These are phyloP conservation scores for Canavalia ensiformis DNA, from an alignment of 306 rosid genomes.

Conservation along the genomic window DNA sequence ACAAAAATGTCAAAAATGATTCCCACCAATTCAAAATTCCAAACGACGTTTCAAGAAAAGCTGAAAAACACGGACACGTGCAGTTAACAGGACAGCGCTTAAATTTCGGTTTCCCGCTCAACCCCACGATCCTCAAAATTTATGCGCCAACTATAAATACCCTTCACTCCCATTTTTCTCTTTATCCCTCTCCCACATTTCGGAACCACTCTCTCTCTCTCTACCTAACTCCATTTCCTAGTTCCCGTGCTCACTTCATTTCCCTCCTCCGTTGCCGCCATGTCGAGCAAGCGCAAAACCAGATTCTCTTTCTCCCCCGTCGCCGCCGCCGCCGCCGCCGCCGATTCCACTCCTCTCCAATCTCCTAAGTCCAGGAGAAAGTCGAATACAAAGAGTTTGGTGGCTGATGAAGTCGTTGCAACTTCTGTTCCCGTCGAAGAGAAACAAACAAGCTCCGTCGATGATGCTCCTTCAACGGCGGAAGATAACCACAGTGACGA, in stretches of 20 bases:
- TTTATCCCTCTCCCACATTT: not conserved
- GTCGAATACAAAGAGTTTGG: not conserved
- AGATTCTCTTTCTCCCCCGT: not conserved
- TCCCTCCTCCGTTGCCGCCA: not conserved
- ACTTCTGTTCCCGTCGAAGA: not conserved
- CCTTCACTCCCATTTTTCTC: too few species aligned
- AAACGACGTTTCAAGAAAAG: too few species aligned
- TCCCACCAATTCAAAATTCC: too few species aligned
- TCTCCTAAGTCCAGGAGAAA: slow-evolving; percentile 3
- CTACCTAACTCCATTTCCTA: not conserved
- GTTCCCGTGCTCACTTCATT: not conserved
- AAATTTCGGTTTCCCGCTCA: slow-evolving; percentile 43
- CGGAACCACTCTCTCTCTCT: not conserved
- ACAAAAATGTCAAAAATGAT: too few species aligned
- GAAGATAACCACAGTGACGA: not conserved
- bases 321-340: not conserved
- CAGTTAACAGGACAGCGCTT: too few species aligned
- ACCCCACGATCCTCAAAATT: slow-evolving; percentile 6
- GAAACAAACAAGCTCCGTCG: not conserved
- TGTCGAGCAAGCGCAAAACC: slow-evolving; percentile 39
- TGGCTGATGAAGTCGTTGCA: not conserved
- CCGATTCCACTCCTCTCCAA: not conserved
- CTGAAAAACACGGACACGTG: too few species aligned
- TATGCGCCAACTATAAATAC: slow-evolving; percentile 32
- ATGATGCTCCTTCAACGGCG: not conserved